Evolutionary conservation across 306 rosid species (phyloP), one percentile per base, ranked within the genome.

Genomic region (Quercus cerris): DNA sequence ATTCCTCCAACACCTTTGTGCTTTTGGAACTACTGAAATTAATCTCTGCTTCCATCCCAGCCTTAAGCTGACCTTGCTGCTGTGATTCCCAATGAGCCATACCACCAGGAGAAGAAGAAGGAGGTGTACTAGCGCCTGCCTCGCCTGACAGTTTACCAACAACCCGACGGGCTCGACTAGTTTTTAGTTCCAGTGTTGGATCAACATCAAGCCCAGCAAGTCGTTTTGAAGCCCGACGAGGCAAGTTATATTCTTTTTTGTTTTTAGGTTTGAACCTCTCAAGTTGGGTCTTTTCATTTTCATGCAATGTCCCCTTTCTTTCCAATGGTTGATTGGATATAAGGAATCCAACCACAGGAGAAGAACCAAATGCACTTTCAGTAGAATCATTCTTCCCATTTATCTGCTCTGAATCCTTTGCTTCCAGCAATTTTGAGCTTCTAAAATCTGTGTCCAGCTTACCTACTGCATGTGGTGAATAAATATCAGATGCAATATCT

Each of bases 161-260:
- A 71, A 22, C 71, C 77, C 81, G 85, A n/a, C 81, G 83, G 22
- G 84, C 77, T 46, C 84, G 86, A 28, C 75, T 84, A 68, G 86
- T 66, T 87, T 81, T 81, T 67, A 88, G 86, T 77, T 89, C 94
- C 35, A 84, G 91, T 38, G 82, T 73, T 3, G 90, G 87, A 79
- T 85, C 99, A 80, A 79, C 78, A 82, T 88, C 83, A 81, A 91
- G 86, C 69, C 96, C 98, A 83, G 99, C 98, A 75, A 95, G 86
- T 78, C 99, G 93, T 86, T 91, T 95, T 41, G 99, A 95, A 69
- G 89, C 81, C 51, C 99, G 97, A 3, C 93, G 88, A 61, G 96
- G 98, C 81, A 92, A 61, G 77, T 78, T 84, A 55, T 71, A 49
- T 58, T 84, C 91, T 76, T 87, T 86, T 78, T 82, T 84, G 61